A percentile compares a stretch with the other conserved stretches of the same genome.
Conservation (phyloP, 306 rosid species). For the Lagenaria siceraria region DNA sequence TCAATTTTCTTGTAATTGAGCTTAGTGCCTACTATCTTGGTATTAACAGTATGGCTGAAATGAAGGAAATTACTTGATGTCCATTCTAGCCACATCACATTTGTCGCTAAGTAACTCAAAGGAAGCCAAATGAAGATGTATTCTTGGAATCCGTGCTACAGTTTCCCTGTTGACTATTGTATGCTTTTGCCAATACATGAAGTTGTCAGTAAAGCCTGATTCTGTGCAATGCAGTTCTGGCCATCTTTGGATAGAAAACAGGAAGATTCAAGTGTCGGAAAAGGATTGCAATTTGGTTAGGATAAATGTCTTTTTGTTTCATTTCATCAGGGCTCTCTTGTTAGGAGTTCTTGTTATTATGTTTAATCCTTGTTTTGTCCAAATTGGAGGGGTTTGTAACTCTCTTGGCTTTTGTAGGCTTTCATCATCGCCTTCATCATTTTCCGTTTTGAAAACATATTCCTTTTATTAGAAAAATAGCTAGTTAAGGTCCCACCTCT, state of each 20-base stretch:
- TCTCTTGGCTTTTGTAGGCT: neutral
- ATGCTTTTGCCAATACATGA: neutral
- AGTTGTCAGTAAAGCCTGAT: neutral
- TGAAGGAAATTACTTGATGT: neutral
- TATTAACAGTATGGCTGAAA: neutral
- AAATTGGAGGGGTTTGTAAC: neutral
- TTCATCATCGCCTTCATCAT: neutral
- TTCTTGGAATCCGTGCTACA: neutral
- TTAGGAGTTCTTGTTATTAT: neutral
- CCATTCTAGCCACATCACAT: too few relatives aligned
- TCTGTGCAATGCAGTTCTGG: neutral
- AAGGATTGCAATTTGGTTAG: neutral
- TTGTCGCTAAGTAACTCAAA: too few relatives aligned
- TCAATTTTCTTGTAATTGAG: neutral
- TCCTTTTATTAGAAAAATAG: neutral
- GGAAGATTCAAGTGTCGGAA: neutral
- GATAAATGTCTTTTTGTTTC: neutral
- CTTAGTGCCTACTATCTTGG: neutral
- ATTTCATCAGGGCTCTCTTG: neutral
- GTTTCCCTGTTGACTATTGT: too few relatives aligned
- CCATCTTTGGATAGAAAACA: neutral
- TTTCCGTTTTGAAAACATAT: neutral
- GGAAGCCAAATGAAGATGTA: neutral
- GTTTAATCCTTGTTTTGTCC: neutral
- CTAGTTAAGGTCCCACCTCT: neutral